Conservation (phyloP, 352 stramenopile genomes). For the Pythium graminicola region DNA sequence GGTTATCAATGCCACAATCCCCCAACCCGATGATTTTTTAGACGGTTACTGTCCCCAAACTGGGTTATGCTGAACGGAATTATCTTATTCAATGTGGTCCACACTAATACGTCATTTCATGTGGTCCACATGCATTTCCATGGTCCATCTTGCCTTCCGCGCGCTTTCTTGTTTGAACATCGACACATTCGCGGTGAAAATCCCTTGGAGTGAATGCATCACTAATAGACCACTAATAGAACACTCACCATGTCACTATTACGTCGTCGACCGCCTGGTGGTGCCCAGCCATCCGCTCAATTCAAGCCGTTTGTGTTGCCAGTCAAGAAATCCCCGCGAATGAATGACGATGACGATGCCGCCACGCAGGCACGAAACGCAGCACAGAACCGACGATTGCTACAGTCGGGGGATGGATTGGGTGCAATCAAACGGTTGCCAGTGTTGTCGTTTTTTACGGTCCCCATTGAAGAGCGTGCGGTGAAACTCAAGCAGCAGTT, state of each 20-base stretch:
- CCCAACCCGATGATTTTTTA: no score
- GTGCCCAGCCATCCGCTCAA: conserved; percentile 18
- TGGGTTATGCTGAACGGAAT: no score
- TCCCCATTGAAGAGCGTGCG: conserved; percentile 46
- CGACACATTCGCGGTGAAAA: no score
- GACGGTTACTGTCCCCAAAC: no score
- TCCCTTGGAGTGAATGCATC: no score
- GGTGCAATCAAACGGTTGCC: conserved; percentile 70
- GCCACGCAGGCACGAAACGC: conserved; percentile 18
- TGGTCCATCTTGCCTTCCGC: conserved; percentile 10
- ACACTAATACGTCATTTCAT: conserved; percentile 3
- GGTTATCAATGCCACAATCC: no score
- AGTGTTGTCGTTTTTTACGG: conserved; percentile 76
- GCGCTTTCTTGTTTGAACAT: conserved; percentile 11
- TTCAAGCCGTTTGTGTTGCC: conserved; percentile 81
- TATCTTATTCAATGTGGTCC: conserved; percentile 15
- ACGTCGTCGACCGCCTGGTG: conserved; percentile 25
- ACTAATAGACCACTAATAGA: no score
- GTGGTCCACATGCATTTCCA: not conserved
- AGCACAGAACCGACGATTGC: conserved; percentile 39
- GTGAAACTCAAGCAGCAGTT: conserved; percentile 60
- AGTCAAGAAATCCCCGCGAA: conserved; percentile 28
- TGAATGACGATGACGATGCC: conserved; percentile 23
- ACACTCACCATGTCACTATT: conserved; percentile 62
- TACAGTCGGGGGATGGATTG: conserved; percentile 33